phyloP scores from a whole-genome alignment of 192 early-diverging fungal genomes.

The Oehlia diaphana region DNA sequence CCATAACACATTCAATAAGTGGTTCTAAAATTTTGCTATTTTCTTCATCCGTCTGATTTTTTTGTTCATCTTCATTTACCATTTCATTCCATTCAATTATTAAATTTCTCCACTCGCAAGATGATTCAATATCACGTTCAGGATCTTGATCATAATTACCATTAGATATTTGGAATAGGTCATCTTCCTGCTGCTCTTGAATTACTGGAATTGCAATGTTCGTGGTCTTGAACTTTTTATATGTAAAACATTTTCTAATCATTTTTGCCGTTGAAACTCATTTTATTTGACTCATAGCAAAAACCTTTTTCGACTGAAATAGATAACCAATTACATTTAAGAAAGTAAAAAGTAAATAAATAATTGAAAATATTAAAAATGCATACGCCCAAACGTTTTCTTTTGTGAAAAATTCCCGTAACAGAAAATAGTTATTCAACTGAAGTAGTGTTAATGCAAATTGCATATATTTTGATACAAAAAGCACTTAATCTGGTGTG shows the following conservation, averaged over 20 bases:
- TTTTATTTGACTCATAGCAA: background rate
- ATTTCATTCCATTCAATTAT: background rate
- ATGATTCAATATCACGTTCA: background rate
- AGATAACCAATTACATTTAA: background rate
- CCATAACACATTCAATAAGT: background rate
- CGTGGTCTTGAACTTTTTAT: background rate
- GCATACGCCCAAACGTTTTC: background rate
- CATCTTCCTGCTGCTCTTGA: background rate
- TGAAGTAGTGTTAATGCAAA: background rate
- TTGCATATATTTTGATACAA: background rate
- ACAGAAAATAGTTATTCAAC: too few relatives aligned
- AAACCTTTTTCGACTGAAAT: background rate
- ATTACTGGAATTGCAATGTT: background rate
- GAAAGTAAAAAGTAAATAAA: background rate
- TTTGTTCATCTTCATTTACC: background rate
- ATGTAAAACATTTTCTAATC: background rate
- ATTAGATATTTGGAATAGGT: background rate
- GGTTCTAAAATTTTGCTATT: background rate
- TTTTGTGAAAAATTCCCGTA: too few relatives aligned
- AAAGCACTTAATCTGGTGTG: background rate
- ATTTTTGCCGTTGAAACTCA: too few relatives aligned
- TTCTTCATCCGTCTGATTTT: background rate
- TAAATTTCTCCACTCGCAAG: background rate
- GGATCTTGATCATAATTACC: background rate
- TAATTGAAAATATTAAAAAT: background rate